Evolutionary conservation across 352 stramenopile genomes (phyloP), one percentile per base, ranked within the genome.

Genomic region (Blastocystis sp.): DNA sequence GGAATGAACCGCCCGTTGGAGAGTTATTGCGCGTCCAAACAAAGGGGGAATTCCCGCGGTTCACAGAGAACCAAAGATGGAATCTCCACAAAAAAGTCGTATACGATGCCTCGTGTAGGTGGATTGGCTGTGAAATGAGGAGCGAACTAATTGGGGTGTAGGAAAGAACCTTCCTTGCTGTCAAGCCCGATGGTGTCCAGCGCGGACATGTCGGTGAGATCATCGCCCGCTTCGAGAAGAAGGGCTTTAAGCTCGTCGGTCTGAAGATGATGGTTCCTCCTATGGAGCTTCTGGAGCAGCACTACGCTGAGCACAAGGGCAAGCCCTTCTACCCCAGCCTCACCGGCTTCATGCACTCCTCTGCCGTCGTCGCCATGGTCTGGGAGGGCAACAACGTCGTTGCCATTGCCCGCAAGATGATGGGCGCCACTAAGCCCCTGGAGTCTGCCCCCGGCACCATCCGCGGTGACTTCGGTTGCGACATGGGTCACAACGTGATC

Each of bases 181-280:
- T 98, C 92, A 99, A 98, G 94, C 96, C 96, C 66, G 96, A 98
- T 90, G 96, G 96, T 79, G 96, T 98, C 89, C 95, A 98, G 92
- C 94, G 96, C 89, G 92, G 89, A 77, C 88, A 90, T 7, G 92
- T 98, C 77, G 95, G 95, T 82, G 94, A 98, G 92, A 98, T 99
- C 91, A 98, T 98, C 92, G 94, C 93, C 88, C 94, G 96, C 90
- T 98, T 98, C 90, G 95, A 98, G 91, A 91, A 93, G 89, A 98
- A 98, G 93, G 96, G 96, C 89, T 98, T 96, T 93, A 98, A 98
- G 92, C 93, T 98, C 60, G 92, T 96, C 66, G 96, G 94, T 79
- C 93, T 98, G 92, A 98, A 98, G 93, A 90, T 98, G 64, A 90
- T 92, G 77, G 91, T 78, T 77, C 93, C 91, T 63, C 90, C 91